Conservation (phyloP, 2,329 filamentous ascomycete species). For the Alternaria burnsii region DNA sequence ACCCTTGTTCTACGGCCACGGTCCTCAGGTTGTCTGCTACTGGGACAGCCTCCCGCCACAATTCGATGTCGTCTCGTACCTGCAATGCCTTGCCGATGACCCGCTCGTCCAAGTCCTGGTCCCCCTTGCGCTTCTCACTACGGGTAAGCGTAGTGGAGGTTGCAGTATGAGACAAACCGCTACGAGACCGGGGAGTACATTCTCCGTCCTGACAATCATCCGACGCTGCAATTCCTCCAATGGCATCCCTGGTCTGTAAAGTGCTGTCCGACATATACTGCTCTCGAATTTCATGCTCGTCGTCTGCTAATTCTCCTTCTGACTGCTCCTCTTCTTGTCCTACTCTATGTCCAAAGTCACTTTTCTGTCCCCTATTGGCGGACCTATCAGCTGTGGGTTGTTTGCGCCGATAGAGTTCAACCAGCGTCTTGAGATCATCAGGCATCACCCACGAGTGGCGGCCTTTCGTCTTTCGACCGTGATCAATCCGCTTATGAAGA, state of each 20-base stretch:
- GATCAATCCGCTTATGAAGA: not conserved
- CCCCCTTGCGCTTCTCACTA: no score
- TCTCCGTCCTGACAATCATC: no score
- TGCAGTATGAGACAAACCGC: no score
- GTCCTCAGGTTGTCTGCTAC: not conserved
- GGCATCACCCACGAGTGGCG: not conserved
- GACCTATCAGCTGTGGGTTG: not conserved
- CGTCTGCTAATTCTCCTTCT: not conserved
- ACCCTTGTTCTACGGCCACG: accelerated
- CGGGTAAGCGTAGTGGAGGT: no score
- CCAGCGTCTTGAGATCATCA: not conserved
- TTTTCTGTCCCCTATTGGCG: not conserved
- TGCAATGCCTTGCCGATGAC: not conserved
- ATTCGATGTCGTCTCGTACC: no score
- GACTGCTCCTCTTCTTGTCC: not conserved
- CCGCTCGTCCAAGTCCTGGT: not conserved
- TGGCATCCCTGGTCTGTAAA: no score
- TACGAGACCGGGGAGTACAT: no score
- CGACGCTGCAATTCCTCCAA: no score
- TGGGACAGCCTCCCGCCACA: not conserved
- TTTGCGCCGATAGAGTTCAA: not conserved
- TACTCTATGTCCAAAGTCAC: no score
- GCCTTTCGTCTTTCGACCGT: not conserved
- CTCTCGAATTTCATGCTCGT: not conserved
- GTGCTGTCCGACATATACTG: not conserved